Evolutionary conservation across 2,329 filamentous ascomycete species (phyloP), one percentile per base, ranked within the genome.

Genomic region (Coniochaeta sp.): DNA sequence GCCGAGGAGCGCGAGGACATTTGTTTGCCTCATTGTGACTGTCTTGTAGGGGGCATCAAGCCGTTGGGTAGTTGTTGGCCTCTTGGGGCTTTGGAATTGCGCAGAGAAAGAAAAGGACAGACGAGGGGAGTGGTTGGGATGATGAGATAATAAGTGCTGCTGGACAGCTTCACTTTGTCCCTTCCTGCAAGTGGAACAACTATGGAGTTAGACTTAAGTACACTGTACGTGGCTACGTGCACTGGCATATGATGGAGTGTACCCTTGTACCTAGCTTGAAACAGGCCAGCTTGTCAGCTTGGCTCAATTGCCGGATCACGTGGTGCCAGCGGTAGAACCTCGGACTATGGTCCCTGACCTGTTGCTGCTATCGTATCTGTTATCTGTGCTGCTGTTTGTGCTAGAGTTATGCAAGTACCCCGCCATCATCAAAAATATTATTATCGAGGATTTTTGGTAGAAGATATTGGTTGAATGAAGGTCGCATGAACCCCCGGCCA

Each of bases 1-100:
- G 73, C 81, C 73, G 63, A 82, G 64, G 64, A 85, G 77, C 73
- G 80, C 76, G 74, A 81, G 69, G 61, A 78, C 75, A 64, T 72
- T 73, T 67, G 74, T 75, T 68, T 79, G 79, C 69, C 76, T 77
- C 81, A 83, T 63, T 64, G 61, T 57, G 50, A 33, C 33, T 58
- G 16, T 19, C 61, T 44, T 58, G 40, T 58, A 52, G 47, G 24
- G 47, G 54, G 31, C 40, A 59, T 47, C 44, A 57, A 57, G 34
- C n/a, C 43, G 12, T 31, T 8, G 47, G 24, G n/a, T 17, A 17
- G 31, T 8, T n/a, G 24, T 11, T 31, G 26, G 47, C 47, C 24
- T 26, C 24, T 16, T 52, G 26, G 14, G 24, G 26, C 57, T 61
- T 61, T 63, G 36, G 38, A 14, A 36, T 26, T 50, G 61, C 47